Percentiles rank a stretch among this genome's conserved stretches.
Evolutionary conservation across 371 early-diverging fungal genomes (phyloP).

Genomic region (Circinella umbellata): DNA sequence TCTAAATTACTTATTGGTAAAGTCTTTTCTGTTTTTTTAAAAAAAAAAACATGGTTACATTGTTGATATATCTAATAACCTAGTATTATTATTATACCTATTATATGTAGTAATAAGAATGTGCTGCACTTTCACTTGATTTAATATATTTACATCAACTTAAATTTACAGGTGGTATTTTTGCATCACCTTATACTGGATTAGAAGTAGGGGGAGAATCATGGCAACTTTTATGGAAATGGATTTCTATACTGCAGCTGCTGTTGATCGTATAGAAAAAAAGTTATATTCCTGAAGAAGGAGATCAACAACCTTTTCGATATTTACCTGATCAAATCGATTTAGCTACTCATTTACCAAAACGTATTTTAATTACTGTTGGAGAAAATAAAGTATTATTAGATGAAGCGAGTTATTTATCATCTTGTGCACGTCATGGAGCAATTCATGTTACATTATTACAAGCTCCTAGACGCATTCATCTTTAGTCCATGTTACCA

Average conservation of each 20-base stretch:
- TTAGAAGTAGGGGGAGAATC: constrained; percentile 47
- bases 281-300: constrained; percentile 37
- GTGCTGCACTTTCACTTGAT: constrained; percentile 41
- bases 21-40: no score
- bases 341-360: constrained; percentile 32
- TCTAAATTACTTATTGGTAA: constrained; percentile 18
- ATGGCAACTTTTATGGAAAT: constrained; percentile 36
- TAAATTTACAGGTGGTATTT: constrained; percentile 30
- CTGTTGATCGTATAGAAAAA: constrained; percentile 42
- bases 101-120: constrained; percentile 40
- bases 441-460: constrained; percentile 38
- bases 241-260: constrained; percentile 36
- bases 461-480: constrained; percentile 39
- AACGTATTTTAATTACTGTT: constrained; percentile 34
- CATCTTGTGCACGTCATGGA: constrained; percentile 33
- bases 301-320: constrained; percentile 25
- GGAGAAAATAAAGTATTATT: constrained; percentile 49
- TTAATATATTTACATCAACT: constrained; percentile 27
- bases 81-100: no score
- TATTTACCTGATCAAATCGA: constrained; percentile 22
- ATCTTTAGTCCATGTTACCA: constrained; percentile 43
- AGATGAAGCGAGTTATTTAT: constrained; percentile 45
- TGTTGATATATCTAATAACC: no score
- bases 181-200: constrained; percentile 51
- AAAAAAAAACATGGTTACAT: no score